These are phyloP conservation scores for Coprinellus micaceus DNA, from an alignment of 768 basidiomycete species.

Conservation along the genomic window DNA sequence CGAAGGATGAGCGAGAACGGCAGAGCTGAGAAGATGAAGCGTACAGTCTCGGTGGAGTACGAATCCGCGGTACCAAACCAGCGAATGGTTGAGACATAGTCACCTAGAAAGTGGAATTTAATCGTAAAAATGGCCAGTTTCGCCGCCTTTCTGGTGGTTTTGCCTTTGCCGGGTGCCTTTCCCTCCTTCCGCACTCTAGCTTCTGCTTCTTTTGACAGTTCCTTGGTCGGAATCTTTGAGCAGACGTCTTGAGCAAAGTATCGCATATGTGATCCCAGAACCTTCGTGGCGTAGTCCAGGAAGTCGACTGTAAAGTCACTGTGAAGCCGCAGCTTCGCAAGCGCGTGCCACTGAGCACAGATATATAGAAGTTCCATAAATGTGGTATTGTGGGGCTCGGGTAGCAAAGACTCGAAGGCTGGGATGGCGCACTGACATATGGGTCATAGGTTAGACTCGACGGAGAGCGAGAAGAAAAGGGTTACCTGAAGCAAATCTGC, in stretches of 20 bases:
- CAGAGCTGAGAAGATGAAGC: neutral
- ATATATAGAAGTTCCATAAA: slow-evolving; percentile 21
- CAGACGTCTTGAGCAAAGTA: slow-evolving; percentile 12
- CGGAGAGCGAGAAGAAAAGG: too few relatives aligned
- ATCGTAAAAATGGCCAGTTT: too few relatives aligned
- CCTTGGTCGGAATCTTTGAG: neutral
- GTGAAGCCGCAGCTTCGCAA: slow-evolving; percentile 30
- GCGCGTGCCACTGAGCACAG: slow-evolving; percentile 27
- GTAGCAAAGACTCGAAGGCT: slow-evolving; percentile 32
- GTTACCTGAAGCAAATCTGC: slow-evolving; percentile 35
- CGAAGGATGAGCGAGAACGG: neutral
- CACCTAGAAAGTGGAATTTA: too few relatives aligned
- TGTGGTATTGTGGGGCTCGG: slow-evolving; percentile 19
- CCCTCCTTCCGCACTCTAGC: neutral
- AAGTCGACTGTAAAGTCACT: slow-evolving; percentile 28
- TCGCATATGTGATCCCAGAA: slow-evolving; percentile 15
- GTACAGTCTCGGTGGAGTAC: neutral
- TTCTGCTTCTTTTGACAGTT: neutral
- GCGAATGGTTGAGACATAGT: neutral
- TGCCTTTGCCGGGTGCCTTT: too few relatives aligned
- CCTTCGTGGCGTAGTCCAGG: slow-evolving; percentile 20
- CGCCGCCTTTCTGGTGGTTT: too few relatives aligned
- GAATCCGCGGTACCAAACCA: neutral
- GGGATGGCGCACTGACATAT: slow-evolving; percentile 27
- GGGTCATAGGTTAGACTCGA: too few relatives aligned